These are phyloP conservation scores for Aspergillus sp. DNA, from an alignment of 2,329 filamentous ascomycete genomes.

Conservation along the genomic window DNA sequence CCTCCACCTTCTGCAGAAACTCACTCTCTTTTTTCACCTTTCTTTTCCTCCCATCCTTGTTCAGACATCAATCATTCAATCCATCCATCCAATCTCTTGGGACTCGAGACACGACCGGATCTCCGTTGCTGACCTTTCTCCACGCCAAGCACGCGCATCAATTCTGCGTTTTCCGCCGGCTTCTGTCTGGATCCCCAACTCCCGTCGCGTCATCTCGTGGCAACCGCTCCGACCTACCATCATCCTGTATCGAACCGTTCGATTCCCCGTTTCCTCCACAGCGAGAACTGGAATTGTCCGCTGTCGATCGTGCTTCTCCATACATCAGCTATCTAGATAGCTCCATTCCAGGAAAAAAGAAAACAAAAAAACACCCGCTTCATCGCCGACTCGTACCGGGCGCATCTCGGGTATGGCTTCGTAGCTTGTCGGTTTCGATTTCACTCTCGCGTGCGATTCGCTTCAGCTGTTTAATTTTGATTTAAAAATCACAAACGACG, in stretches of 20 bases:
- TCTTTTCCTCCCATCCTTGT: too few species aligned
- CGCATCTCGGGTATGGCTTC: slow-evolving; percentile 1
- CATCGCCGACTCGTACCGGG: not conserved
- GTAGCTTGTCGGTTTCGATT: not conserved
- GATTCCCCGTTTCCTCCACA: not conserved
- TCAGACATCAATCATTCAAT: too few species aligned
- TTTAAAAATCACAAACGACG: not conserved
- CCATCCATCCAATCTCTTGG: too few species aligned
- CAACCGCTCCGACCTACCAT: not conserved
- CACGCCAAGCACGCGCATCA: too few species aligned
- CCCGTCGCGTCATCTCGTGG: slow-evolving; percentile 4
- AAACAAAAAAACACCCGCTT: too few species aligned
- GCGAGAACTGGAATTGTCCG: not conserved
- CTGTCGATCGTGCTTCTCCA: not conserved
- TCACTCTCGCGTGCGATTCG: not conserved
- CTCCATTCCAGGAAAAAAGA: too few species aligned
- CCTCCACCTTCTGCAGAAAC: too few species aligned
- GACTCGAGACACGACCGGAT: too few species aligned
- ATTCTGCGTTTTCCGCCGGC: too few species aligned
- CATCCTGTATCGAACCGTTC: not conserved
- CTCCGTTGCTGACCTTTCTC: too few species aligned
- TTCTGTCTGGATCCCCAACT: too few species aligned
- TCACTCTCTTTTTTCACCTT: too few species aligned
- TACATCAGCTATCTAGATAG: not conserved
- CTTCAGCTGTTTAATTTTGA: not conserved